Percentiles rank a stretch among this genome's conserved stretches.
These are phyloP conservation scores for Sungouiella blattae DNA, from an alignment of 805 yeast genomes.

Conservation along the genomic window DNA sequence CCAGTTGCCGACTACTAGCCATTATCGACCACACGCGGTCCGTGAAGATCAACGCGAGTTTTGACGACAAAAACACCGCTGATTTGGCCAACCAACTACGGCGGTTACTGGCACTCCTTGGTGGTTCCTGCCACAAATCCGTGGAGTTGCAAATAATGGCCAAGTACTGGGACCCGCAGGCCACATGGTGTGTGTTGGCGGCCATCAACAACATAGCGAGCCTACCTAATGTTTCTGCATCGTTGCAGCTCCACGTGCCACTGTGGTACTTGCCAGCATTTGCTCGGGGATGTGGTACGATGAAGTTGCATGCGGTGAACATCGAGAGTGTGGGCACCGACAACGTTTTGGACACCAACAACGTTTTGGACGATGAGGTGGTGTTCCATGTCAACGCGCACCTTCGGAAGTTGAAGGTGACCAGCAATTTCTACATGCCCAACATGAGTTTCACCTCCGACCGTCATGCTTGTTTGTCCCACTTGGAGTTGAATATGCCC, in stretches of 20 bases:
- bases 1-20: background rate
- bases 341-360: too few species aligned
- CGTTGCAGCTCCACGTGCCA: background rate
- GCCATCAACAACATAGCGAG: background rate
- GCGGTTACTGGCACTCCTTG: too few species aligned
- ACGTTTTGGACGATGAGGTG: background rate
- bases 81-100: background rate
- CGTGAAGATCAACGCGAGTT: background rate
- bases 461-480: background rate
- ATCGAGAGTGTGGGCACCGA: constrained; percentile 1
- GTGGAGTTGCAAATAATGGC: background rate
- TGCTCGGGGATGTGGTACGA: background rate
- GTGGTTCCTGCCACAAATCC: background rate
- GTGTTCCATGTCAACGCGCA: background rate
- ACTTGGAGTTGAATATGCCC: background rate
- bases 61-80: background rate
- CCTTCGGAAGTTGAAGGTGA: background rate
- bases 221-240: too few species aligned
- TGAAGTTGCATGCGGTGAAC: background rate
- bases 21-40: background rate
- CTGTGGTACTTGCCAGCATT: background rate
- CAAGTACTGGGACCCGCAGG: background rate
- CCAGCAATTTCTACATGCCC: background rate
- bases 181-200: background rate
- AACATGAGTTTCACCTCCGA: background rate